Conservation (phyloP, 768 basidiomycete genomes). For the Suillus clintonianus region DNA sequence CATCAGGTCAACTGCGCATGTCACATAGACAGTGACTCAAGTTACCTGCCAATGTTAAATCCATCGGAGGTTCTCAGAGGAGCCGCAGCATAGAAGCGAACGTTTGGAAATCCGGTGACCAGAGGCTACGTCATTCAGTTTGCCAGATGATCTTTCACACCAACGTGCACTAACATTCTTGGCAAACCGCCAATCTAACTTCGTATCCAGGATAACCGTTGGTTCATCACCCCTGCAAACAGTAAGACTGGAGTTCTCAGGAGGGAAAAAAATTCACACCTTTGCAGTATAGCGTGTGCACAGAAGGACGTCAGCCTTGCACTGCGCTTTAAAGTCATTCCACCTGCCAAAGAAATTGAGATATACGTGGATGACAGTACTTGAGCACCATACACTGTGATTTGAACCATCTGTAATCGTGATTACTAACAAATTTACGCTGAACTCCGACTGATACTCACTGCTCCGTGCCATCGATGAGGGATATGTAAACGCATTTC, state of each 20-base stretch:
- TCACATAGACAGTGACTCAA: constrained; percentile 9
- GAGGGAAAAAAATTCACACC: constrained; percentile 41
- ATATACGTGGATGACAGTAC: not conserved
- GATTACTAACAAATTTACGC: not conserved
- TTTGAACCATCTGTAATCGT: constrained; percentile 75
- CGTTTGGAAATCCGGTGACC: constrained; percentile 62
- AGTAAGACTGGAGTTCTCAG: not conserved
- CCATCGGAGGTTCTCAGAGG: constrained; percentile 89
- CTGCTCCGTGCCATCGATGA: constrained; percentile 87
- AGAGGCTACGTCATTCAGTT: constrained; percentile 53
- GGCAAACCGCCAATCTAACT: constrained; percentile 84
- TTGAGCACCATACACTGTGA: constrained; percentile 66
- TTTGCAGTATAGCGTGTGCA: constrained; percentile 79
- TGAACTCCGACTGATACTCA: constrained; percentile 39
- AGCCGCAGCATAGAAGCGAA: constrained; percentile 91
- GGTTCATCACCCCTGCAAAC: constrained; percentile 78
- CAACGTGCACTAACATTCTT: constrained; percentile 60
- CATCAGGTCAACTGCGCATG: constrained; percentile 4
- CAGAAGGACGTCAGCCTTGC: constrained; percentile 74
- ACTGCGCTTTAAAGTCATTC: constrained; percentile 44
- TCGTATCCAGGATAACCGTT: constrained; percentile 79
- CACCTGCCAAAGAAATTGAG: constrained; percentile 36
- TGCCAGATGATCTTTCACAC: not conserved
- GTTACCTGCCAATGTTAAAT: constrained; percentile 83
- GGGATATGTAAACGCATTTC: constrained; percentile 77